Conservation (phyloP, 495 filamentous ascomycete genomes). For the Trichoderma gamsii region DNA sequence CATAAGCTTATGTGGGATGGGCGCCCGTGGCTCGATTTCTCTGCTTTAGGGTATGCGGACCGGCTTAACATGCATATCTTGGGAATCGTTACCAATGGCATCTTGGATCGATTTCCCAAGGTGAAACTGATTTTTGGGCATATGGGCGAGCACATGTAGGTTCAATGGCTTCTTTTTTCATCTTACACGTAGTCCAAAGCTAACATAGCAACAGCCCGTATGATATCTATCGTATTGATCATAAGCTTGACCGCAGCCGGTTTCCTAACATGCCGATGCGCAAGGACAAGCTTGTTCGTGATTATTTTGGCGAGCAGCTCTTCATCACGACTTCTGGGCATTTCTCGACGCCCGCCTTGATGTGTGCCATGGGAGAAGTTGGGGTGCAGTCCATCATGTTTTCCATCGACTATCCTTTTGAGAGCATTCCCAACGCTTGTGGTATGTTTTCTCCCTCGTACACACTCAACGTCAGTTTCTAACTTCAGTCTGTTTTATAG, state of each 20-base stretch:
- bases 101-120: conserved; percentile 49
- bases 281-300: conserved; percentile 24
- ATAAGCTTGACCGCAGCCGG: conserved; percentile 25
- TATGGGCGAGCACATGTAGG: conserved; percentile 48
- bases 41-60: conserved; percentile 28
- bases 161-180: background rate
- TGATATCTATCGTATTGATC: conserved; percentile 27
- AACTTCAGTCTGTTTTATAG: background rate
- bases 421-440: conserved; percentile 37
- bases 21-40: conserved; percentile 38
- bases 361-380: conserved; percentile 26
- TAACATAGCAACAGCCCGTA: conserved; percentile 18
- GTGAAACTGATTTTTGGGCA: conserved; percentile 60
- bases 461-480: background rate
- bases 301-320: conserved; percentile 26
- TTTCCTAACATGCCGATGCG: conserved; percentile 27
- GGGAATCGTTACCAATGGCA: conserved; percentile 28
- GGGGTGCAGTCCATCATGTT: conserved; percentile 38
- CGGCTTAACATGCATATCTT: conserved; percentile 37
- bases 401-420: conserved; percentile 55
- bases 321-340: conserved; percentile 48
- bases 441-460: background rate
- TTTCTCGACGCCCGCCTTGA: conserved; percentile 39
- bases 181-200: background rate
- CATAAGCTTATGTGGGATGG: conserved; percentile 27